phyloP scores from a whole-genome alignment of 768 basidiomycete genomes.

The Tricholoma terreum region DNA sequence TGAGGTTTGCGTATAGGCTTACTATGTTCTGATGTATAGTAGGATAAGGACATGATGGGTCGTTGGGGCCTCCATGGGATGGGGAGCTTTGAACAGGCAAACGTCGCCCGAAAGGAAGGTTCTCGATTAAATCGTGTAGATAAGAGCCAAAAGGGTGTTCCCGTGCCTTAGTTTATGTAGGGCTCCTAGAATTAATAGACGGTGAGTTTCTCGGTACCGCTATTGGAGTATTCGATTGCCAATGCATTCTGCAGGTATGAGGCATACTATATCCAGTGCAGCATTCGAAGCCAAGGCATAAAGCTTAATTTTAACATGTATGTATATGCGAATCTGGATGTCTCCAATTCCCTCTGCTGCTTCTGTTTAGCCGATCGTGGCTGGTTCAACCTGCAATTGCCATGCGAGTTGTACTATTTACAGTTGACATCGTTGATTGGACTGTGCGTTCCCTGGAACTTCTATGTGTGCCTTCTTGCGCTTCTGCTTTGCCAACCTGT shows the following conservation, averaged over 20 bases:
- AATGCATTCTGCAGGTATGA: not conserved
- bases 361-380: conserved; percentile 3
- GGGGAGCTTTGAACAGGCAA: conserved; percentile 79
- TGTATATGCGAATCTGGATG: conserved; percentile 15
- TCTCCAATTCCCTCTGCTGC: conserved; percentile 4
- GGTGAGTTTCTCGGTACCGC: conserved; percentile 15
- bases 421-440: not conserved
- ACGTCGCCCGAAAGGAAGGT: conserved; percentile 55
- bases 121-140: conserved; percentile 17
- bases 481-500: conserved; percentile 19
- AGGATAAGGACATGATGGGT: conserved; percentile 92
- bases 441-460: not conserved
- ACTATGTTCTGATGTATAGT: conserved; percentile 12
- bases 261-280: not conserved
- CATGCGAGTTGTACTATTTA: not conserved
- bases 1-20: conserved; percentile 3
- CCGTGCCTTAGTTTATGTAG: not conserved
- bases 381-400: not conserved
- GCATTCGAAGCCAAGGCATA: not conserved
- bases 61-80: conserved; percentile 93
- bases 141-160: conserved; percentile 4
- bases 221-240: not conserved
- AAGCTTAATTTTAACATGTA: conserved; percentile 5
- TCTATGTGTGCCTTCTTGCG: not conserved
- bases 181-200: not conserved